Evolutionary conservation across 805 yeast genomes (phyloP), one percentile per base, ranked within the genome.

Genomic region (Metschnikowia peoriensis): DNA sequence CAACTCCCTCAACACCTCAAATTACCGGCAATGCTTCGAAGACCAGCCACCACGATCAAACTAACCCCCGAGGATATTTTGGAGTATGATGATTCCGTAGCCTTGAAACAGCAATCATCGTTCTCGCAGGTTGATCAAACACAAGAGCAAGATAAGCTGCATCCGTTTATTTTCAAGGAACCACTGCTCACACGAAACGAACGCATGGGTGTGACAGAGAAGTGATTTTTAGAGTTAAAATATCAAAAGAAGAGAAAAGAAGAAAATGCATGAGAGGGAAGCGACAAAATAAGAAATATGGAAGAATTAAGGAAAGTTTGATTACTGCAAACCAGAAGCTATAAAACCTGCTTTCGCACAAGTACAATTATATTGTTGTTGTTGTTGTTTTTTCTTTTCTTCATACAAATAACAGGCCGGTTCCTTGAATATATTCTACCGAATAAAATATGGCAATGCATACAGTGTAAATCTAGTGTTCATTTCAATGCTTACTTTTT

Each of bases 11-110:
- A 15, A 11, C 38, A 32, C 29, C 32, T 14, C 40, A 12, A 38
- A n/a, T 38, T 14, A 5, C 6, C 16, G 32, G 15, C n/a, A 9
- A 86, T 87, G 93, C 70, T 87, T 41, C 77, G 92, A 69, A 75
- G 91, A 65, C 86, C 83, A 15, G 87, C 92, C 6, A 86, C 93
- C 0, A 76, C 83, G 1, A 81, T 87, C 49, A 78, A 78, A 52
- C 73, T 87, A 44, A 80, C 85, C 0, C 87, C 88, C 0, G 90
- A 86, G 56, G 94, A 87, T 59, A 78, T 87, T 16, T 65, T 71
- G 54, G 79, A 74, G 47, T 78, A 75, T 54, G 83, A 79, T 51
- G 79, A 78, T 39, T 59, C 62, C 7, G 52, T 58, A 15, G 50
- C 53, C 9, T 22, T 48, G 43, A 49, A 47, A 17, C 52, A 58